Base-by-base conservation (phyloP, 176 grass and related monocot species). In the Echinochloa phyllopogon region DNA sequence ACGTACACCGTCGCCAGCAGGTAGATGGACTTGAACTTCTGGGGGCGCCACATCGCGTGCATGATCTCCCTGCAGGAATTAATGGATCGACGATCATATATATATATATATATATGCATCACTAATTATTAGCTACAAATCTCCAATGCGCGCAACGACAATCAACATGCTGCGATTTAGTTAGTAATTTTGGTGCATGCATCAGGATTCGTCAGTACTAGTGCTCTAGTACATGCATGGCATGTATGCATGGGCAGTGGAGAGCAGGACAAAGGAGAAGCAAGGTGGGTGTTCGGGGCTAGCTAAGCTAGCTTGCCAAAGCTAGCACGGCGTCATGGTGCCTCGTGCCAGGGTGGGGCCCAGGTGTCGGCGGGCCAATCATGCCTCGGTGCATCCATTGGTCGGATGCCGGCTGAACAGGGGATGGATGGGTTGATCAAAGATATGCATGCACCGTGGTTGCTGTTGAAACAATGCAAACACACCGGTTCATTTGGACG, bases 21-120 rank as follows among this genome's bases (percentile, higher is more conserved):
- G 87, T 98, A 98, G 82, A 98, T 95, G 16, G 93, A 89, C 91
- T 98, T 98, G 87, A 98, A 98, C 85, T 98, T 95, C 79, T 98
- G 96, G 0, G 96, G 96, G 3, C 94, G 88, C 96, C 96, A 98
- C 96, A 98, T 98, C 24, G 96, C 96, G 57, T 98, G 96, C 96
- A 98, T 98, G 60, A 98, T 93, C 89, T 98, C 96, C 66, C 96
- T 94, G 88, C 37, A 53, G n/a, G n/a, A n/a, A 10, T 1, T 33
- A 33, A 33, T 33, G n/a, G n/a, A n/a, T n/a, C n/a, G n/a, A n/a
- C 29, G 29, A 33, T 49, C 3, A 61, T 8, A n/a, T 11, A 7
- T 17, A 15, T 50, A 50, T 50, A 13, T 50, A 58, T 58, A 33
- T 33, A 33, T n/a, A n/a, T n/a, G n/a, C n/a, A n/a, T n/a, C n/a